Evolutionary conservation across 2,329 filamentous ascomycete genomes (phyloP).

Genomic region (Pseudocercospora crystallina): DNA sequence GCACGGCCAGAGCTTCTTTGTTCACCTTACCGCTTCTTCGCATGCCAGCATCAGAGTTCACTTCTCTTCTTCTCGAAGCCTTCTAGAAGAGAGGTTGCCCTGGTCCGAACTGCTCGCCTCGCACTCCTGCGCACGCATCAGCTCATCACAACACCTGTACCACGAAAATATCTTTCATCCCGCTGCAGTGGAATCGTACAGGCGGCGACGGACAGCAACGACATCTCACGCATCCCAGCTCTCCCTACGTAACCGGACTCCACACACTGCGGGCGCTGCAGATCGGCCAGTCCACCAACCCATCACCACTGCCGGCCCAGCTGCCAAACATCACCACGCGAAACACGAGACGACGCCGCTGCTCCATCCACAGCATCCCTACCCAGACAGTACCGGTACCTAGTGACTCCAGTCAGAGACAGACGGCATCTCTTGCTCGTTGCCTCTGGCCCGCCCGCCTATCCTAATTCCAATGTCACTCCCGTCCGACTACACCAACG

Average conservation of each 20-base stretch:
- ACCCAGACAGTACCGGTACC: too few relatives aligned
- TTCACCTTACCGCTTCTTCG: too few relatives aligned
- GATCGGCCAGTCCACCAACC: not conserved
- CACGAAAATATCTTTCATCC: not conserved
- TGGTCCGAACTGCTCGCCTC: too few relatives aligned
- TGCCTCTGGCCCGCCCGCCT: not conserved
- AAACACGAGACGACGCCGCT: not conserved
- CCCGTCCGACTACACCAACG: conserved; percentile 58
- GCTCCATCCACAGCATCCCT: too few relatives aligned
- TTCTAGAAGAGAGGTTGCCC: too few relatives aligned
- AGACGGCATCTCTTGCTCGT: too few relatives aligned
- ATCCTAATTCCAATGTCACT: conserved; percentile 35
- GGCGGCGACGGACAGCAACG: conserved; percentile 2
- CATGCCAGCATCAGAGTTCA: too few relatives aligned
- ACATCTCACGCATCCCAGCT: not conserved
- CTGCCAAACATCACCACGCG: not conserved
- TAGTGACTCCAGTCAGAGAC: too few relatives aligned
- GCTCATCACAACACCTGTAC: not conserved
- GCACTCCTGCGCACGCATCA: too few relatives aligned
- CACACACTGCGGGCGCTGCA: conserved; percentile 9
- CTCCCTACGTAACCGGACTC: conserved; percentile 9
- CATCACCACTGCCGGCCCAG: too few relatives aligned
- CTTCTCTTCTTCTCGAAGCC: too few relatives aligned
- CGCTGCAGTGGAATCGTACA: not conserved
- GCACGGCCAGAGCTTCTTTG: too few relatives aligned